These are phyloP conservation scores for Termitomyces sp. DNA, from an alignment of 768 basidiomycete species.

Conservation along the genomic window DNA sequence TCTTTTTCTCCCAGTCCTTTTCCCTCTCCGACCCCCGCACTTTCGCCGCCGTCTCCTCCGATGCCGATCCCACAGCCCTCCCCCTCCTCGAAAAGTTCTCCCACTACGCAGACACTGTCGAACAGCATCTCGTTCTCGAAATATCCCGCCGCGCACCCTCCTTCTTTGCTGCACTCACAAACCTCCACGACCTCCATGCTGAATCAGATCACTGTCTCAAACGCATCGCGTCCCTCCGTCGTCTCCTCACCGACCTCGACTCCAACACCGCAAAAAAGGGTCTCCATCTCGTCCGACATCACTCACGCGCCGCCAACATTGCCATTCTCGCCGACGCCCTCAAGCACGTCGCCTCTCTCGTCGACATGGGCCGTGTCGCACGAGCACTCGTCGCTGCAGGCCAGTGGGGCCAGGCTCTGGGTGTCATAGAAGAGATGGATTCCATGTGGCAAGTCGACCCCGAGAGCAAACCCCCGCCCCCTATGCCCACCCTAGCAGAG, in stretches of 20 bases:
- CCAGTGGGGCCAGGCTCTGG: constrained; percentile 85
- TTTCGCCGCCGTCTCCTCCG: constrained; percentile 70
- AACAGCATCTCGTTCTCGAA: constrained; percentile 91
- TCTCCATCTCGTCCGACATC: constrained; percentile 64
- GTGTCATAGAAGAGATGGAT: constrained; percentile 66
- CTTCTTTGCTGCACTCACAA: constrained; percentile 95
- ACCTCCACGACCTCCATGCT: constrained; percentile 87
- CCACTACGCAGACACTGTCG: constrained; percentile 88
- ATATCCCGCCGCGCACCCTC: constrained; percentile 87
- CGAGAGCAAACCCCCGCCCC: background rate
- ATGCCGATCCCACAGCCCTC: constrained; percentile 55
- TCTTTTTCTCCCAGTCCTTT: constrained; percentile 80
- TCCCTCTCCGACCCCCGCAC: constrained; percentile 77
- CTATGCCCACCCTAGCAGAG: constrained; percentile 1
- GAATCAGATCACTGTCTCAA: constrained; percentile 82
- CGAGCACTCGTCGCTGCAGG: constrained; percentile 74
- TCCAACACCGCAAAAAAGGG: constrained; percentile 75
- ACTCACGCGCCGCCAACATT: constrained; percentile 60
- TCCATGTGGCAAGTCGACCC: constrained; percentile 42
- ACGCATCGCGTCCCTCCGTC: constrained; percentile 70
- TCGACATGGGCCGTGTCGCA: constrained; percentile 74
- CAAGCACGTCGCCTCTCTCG: constrained; percentile 61
- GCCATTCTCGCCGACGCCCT: constrained; percentile 57
- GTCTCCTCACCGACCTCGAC: constrained; percentile 72
- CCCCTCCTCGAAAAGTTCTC: constrained; percentile 88